Conservation (phyloP, 2,329 filamentous ascomycete species). For the Aspergillus sp. region DNA sequence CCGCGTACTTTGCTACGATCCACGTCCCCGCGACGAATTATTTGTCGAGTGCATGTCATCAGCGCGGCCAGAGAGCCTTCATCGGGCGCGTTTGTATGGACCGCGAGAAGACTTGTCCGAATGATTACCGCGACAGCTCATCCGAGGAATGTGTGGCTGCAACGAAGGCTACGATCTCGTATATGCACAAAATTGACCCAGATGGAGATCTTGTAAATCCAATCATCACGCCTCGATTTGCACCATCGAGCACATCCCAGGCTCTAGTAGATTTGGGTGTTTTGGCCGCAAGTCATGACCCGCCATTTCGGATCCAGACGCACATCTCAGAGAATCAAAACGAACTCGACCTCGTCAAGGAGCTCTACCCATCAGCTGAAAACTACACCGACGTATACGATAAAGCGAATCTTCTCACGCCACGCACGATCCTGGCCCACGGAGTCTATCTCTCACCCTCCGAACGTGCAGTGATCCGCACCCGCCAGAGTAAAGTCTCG, state of each 20-base stretch:
- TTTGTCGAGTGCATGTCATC: conserved; percentile 73
- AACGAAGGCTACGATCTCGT: conserved; percentile 53
- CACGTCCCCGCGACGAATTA: conserved; percentile 85
- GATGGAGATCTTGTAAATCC: conserved; percentile 55
- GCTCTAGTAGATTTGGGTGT: conserved; percentile 56
- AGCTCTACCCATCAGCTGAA: conserved; percentile 56
- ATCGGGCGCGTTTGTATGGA: conserved; percentile 97
- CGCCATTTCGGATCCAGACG: conserved; percentile 64
- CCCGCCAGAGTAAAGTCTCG: conserved; percentile 56
- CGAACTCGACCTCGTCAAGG: conserved; percentile 62
- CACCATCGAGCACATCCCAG: conserved; percentile 44
- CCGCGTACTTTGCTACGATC: conserved; percentile 88
- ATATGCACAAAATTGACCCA: conserved; percentile 63
- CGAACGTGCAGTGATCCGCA: conserved; percentile 59
- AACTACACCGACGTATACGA: conserved; percentile 81
- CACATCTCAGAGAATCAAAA: conserved; percentile 76
- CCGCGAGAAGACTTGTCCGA: conserved; percentile 54
- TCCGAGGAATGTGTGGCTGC: conserved; percentile 49
- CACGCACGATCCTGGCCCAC: conserved; percentile 75
- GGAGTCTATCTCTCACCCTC: conserved; percentile 63
- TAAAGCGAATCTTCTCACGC: conserved; percentile 56
- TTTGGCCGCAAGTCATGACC: conserved; percentile 52
- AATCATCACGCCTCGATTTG: conserved; percentile 66
- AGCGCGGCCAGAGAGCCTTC: conserved; percentile 75
- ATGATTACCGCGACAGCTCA: conserved; percentile 70